Base-by-base conservation (phyloP, 805 yeast genomes). In the Yamadazyma tumulicola region DNA sequence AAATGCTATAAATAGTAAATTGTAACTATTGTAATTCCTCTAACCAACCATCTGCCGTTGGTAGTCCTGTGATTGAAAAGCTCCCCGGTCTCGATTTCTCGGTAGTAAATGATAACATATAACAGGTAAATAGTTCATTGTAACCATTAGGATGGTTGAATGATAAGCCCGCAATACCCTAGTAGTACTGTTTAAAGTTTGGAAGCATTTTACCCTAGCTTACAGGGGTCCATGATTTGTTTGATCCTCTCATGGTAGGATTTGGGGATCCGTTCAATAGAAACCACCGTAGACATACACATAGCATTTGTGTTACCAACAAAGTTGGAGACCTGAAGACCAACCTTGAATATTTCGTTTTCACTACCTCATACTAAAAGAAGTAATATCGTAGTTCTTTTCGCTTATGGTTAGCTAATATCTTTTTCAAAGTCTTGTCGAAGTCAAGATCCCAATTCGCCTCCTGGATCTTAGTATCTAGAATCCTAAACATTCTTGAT, bases 381-480 rank as follows among this genome's bases (percentile, higher is more conserved):
- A 37, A 37, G 18, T 32, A 37, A 18, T 13, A 37, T 18, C 22
- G 32, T 24, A 18, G 26, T 19, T 34, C 26, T 31, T 19, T 26
- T 22, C 24, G 25, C 14, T 34, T 23, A 19, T 26, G 27, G 10
- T 28, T 26, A 5, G 5, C 23, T 5, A 31, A 21, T 14, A 38
- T 38, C 4, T 8, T 13, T 19, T 35, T 29, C 11, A 39, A 8
- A 6, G 32, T 32, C n/a, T 39, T 27, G 10, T 39, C 44, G 10
- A 42, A 34, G 17, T 42, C 44, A 10, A 37, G 37, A 5, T 34
- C 29, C 46, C 46, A 42, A 19, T 42, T 42, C 14, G 16, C 11
- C 25, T 42, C 44, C 20, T 42, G 46, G 20, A 42, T 42, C 14
- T 21, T 34, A 8, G 43, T 33, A 30, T 42, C 46, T n/a, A 42